These are phyloP conservation scores for Chlorella sp. DNA, from an alignment of 139 green algal species.

Conservation along the genomic window DNA sequence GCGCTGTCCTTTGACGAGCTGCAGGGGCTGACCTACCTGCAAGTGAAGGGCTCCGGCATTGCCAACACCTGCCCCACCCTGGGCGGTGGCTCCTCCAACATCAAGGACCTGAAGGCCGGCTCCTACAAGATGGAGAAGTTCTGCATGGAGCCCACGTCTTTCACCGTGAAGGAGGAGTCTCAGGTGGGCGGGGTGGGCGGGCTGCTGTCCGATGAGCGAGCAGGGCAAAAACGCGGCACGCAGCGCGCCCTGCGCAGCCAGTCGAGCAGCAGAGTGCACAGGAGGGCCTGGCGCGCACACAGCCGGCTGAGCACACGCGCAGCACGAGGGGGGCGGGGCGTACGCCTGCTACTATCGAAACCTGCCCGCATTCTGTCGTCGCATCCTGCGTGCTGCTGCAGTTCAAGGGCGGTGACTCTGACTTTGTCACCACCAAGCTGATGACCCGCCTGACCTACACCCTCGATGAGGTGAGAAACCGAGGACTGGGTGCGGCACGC, in stretches of 20 bases:
- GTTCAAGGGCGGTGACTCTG: slow-evolving; percentile 84
- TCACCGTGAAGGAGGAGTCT: slow-evolving; percentile 92
- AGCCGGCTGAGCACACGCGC: too few species aligned
- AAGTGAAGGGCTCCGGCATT: slow-evolving; percentile 98
- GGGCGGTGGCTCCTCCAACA: slow-evolving; percentile 73
- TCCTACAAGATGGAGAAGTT: slow-evolving; percentile 96
- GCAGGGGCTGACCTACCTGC: slow-evolving; percentile 96
- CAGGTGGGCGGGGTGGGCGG: slow-evolving; percentile 33
- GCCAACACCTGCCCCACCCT: slow-evolving; percentile 99
- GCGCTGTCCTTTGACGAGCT: slow-evolving; percentile 97
- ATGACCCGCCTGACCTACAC: slow-evolving; percentile 99
- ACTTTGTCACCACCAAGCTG: slow-evolving; percentile 99
- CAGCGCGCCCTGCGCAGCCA: neutral
- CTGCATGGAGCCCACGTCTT: slow-evolving; percentile 98
- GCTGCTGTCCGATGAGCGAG: neutral
- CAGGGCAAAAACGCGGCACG: too few species aligned
- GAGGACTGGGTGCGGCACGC: neutral
- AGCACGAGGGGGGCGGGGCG: too few species aligned
- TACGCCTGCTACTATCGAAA: neutral
- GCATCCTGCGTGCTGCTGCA: neutral
- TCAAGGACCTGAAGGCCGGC: slow-evolving; percentile 89
- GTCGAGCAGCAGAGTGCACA: too few species aligned
- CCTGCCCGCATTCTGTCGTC: neutral
- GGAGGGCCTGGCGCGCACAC: too few species aligned
- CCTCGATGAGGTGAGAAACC: slow-evolving; percentile 80